Percentiles rank a stretch among this genome's conserved stretches.
Evolutionary conservation across 805 yeast genomes (phyloP).

Genomic region (Pichia deserticola): DNA sequence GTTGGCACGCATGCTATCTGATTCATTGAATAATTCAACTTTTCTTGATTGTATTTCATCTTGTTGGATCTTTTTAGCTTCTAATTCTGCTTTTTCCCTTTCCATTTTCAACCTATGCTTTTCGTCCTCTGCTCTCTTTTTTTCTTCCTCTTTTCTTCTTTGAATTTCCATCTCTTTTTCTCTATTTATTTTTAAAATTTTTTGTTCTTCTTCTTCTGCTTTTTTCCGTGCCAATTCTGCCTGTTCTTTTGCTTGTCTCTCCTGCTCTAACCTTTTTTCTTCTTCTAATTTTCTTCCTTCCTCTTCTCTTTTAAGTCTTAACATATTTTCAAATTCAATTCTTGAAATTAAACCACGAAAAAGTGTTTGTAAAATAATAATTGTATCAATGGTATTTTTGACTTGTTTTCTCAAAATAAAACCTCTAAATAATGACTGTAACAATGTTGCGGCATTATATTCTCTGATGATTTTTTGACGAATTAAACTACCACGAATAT

Average conservation of each 20-base stretch:
- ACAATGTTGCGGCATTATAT: constrained; percentile 49
- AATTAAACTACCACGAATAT: constrained; percentile 51
- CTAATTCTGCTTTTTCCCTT: neutral
- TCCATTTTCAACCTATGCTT: neutral
- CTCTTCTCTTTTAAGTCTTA: constrained; percentile 85
- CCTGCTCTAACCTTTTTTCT: constrained; percentile 25
- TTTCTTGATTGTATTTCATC: neutral
- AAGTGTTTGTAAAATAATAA: constrained; percentile 37
- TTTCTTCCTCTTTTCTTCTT: neutral
- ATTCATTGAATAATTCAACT: neutral
- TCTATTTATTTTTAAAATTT: neutral
- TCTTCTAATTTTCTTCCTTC: constrained; percentile 51
- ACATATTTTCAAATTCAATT: constrained; percentile 72
- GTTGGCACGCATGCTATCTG: neutral
- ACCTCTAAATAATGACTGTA: constrained; percentile 65
- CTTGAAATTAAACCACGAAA: constrained; percentile 47
- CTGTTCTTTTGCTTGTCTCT: constrained; percentile 7
- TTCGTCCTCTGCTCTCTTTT: no score
- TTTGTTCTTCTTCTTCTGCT: neutral
- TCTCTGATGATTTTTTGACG: constrained; percentile 48
- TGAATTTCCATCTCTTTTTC: constrained; percentile 2
- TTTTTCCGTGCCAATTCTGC: neutral
- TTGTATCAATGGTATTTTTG: constrained; percentile 27
- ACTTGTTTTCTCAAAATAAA: constrained; percentile 36
- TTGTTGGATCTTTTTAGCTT: no score